Conservation (phyloP, 1,284 basidiomycete species). For the Malassezia arunalokei region DNA sequence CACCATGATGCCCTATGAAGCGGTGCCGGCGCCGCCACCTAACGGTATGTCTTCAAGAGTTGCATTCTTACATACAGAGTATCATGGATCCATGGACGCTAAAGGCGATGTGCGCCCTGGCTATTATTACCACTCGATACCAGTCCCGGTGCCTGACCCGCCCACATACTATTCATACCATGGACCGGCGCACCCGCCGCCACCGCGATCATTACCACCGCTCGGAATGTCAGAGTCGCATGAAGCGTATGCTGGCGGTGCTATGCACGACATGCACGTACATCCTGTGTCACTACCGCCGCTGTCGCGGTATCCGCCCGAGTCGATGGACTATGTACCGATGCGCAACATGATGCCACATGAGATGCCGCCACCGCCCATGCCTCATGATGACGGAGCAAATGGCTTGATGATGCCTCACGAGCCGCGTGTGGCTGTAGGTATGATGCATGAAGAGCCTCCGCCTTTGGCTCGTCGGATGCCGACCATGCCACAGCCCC, state of each 20-base stretch:
- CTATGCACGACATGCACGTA: not conserved
- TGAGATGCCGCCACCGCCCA: slow-evolving; percentile 1
- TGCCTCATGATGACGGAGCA: not conserved
- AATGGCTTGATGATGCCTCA: not conserved
- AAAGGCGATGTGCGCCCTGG: not conserved
- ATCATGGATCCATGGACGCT: not conserved
- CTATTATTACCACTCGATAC: not conserved
- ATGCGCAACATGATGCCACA: not conserved
- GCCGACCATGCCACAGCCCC: not conserved
- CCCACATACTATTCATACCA: not conserved
- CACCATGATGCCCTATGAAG: slow-evolving; percentile 13
- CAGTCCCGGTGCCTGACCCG: not conserved
- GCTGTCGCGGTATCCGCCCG: slow-evolving; percentile 1
- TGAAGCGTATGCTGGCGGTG: not conserved
- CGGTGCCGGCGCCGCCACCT: not conserved
- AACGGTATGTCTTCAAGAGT: not conserved
- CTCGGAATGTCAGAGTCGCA: not conserved
- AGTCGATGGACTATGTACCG: slow-evolving; percentile 10
- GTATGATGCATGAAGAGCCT: not conserved
- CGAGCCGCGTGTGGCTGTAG: not conserved
- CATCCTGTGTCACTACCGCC: not conserved
- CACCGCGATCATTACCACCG: not conserved
- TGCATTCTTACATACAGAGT: not conserved
- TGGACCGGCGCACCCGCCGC: not conserved
- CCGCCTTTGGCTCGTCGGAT: not conserved